Base-by-base conservation (phyloP, 345 rosid species). In the Streptanthus diversifolius region DNA sequence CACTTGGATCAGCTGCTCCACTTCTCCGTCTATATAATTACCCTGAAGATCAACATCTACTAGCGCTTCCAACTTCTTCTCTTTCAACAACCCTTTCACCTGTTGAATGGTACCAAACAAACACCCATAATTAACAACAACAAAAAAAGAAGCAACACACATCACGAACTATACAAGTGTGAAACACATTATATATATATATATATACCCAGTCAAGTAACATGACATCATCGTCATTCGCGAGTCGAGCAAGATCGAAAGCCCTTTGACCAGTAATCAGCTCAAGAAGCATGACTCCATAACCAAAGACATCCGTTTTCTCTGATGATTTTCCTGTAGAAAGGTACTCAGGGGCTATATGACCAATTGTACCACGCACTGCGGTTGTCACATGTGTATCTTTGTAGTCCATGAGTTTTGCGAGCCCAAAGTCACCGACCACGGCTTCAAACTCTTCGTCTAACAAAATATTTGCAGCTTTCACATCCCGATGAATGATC, bases 311-410 rank as follows among this genome's bases (percentile, higher is more conserved):
- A 65, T 95, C 99, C 0, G 97, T 91, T 85, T 95, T 95, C 73
- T 95, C 99, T 5, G 97, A 91, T 53, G 99, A 91, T 71, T 95
- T 96, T 49, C 99, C 99, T 2, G 99, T 95, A 27, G 99, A 95
- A 47, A 95, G 93, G 77, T 95, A 95, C 63, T 93, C 99, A 0
- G 99, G 99, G 33, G 99, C 99, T 59, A 93, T 93, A 65, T 93
- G 99, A 51, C 99, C 99, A 10, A 93, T 95, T 0, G 99, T 93
- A 70, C 99, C 99, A 56, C 99, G 83, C 29, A 93, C 99, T 5
- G 97, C 97, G 0, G 99, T 93, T 6, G 97, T 93, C 51, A 93
- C 97, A 72, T 93, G 99, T 14, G 99, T 89, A 75, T 95, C 97
- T 67, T 95, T 92, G 77, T 95, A 96, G 76, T 95, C 97, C 80